These are phyloP conservation scores for Nothophaeocryptopus gaeumannii DNA, from an alignment of 2,329 filamentous ascomycete genomes.

Conservation along the genomic window DNA sequence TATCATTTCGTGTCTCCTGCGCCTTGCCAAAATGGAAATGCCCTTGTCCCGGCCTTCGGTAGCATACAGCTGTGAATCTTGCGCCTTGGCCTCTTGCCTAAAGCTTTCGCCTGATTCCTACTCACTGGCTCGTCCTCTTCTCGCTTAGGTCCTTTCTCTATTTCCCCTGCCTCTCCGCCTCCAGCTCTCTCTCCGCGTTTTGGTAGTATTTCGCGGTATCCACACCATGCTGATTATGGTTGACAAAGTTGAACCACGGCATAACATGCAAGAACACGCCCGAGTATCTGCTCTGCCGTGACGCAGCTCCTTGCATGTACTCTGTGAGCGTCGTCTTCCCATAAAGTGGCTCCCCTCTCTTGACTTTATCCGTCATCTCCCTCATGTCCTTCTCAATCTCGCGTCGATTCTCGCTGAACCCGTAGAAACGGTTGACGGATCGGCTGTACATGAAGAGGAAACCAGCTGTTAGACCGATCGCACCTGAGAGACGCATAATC, in stretches of 20 bases:
- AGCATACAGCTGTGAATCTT: too few species aligned
- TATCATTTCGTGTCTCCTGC: conserved; percentile 1
- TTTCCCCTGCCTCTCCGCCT: conserved; percentile 61
- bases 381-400: conserved; percentile 96
- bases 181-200: conserved; percentile 89
- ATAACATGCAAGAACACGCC: conserved; percentile 79
- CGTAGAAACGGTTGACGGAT: conserved; percentile 86
- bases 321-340: conserved; percentile 74
- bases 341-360: conserved; percentile 85
- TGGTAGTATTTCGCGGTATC: conserved; percentile 98
- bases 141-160: not conserved
- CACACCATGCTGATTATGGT: conserved; percentile 92
- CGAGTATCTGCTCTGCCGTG: conserved; percentile 88
- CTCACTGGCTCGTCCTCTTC: too few species aligned
- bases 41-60: too few species aligned
- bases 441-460: conserved; percentile 83
- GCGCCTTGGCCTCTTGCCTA: too few species aligned
- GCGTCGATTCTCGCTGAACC: conserved; percentile 84
- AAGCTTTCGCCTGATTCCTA: too few species aligned
- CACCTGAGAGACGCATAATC: conserved; percentile 74
- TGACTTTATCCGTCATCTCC: conserved; percentile 97
- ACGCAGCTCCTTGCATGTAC: conserved; percentile 90
- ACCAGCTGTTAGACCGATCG: conserved; percentile 71
- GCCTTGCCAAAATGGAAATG: not conserved
- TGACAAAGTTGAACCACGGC: conserved; percentile 98